These are phyloP conservation scores for Yamadazyma mexicana DNA, from an alignment of 1,139 yeast genomes.

Conservation along the genomic window DNA sequence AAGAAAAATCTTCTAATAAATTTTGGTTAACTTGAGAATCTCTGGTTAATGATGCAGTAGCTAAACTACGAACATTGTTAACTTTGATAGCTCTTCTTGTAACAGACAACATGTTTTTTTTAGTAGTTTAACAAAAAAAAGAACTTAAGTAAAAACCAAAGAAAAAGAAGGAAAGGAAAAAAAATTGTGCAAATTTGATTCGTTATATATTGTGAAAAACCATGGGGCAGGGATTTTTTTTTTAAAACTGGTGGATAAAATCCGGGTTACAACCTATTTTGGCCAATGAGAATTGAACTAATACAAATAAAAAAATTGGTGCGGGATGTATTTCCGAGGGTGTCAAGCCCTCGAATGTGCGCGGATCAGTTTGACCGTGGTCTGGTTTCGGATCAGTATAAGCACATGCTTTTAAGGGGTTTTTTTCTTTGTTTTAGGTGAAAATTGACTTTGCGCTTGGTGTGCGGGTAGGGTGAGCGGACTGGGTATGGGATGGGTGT, in stretches of 20 bases:
- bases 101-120: slow-evolving; percentile 39
- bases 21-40: slow-evolving; percentile 94
- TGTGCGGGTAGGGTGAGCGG: no score
- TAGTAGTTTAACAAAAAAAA: slow-evolving; percentile 5
- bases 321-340: slow-evolving; percentile 1
- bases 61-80: slow-evolving; percentile 64
- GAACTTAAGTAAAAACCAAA: slow-evolving; percentile 7
- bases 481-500: no score
- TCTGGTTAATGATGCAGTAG: slow-evolving; percentile 73
- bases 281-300: slow-evolving; percentile 11
- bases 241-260: not conserved
- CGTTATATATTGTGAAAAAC: slow-evolving; percentile 4
- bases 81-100: slow-evolving; percentile 34
- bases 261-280: slow-evolving; percentile 1
- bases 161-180: slow-evolving; percentile 6
- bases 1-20: slow-evolving; percentile 84
- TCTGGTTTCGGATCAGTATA: no score
- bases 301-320: slow-evolving; percentile 9
- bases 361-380: not conserved
- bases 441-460: no score
- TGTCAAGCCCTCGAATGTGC: not conserved
- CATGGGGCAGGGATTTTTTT: slow-evolving; percentile 6
- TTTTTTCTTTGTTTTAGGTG: no score
- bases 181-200: slow-evolving; percentile 4
- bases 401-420: not conserved